phyloP scores from a whole-genome alignment of 306 rosid species.

The Rosa rugosa region DNA sequence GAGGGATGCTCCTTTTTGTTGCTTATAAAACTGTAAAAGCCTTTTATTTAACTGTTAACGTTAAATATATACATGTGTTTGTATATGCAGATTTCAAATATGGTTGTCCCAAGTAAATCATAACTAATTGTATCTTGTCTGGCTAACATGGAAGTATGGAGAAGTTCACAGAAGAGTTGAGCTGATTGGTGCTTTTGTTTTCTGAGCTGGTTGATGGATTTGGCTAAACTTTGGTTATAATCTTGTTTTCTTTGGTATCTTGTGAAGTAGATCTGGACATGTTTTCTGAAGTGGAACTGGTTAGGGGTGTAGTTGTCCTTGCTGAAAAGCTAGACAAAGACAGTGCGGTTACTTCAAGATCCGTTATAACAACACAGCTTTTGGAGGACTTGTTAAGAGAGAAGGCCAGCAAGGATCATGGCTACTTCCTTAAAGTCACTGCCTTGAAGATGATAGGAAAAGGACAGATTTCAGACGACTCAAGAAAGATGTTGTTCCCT shows the following conservation, averaged over 20 bases:
- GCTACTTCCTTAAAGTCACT: slow-evolving; percentile 49
- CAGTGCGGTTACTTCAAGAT: slow-evolving; percentile 14
- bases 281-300: slow-evolving; percentile 41
- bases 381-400: slow-evolving; percentile 36
- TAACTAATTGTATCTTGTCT: neutral
- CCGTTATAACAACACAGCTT: slow-evolving; percentile 28
- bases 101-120: neutral
- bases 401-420: slow-evolving; percentile 39
- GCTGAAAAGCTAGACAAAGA: slow-evolving; percentile 26
- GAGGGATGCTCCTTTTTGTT: neutral
- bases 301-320: slow-evolving; percentile 27
- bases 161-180: neutral
- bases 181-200: neutral
- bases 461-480: slow-evolving; percentile 15
- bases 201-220: neutral
- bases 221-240: neutral
- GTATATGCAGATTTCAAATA: neutral
- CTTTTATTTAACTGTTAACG: neutral
- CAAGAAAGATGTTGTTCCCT: slow-evolving; percentile 29
- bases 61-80: too few relatives aligned
- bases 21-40: neutral
- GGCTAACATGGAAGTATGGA: neutral
- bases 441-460: slow-evolving; percentile 36
- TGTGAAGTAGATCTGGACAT: slow-evolving; percentile 30
- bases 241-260: slow-evolving; percentile 3